Evolutionary conservation across 2,329 filamentous ascomycete species (phyloP).

Genomic region (Phyllosticta paracitricarpa): DNA sequence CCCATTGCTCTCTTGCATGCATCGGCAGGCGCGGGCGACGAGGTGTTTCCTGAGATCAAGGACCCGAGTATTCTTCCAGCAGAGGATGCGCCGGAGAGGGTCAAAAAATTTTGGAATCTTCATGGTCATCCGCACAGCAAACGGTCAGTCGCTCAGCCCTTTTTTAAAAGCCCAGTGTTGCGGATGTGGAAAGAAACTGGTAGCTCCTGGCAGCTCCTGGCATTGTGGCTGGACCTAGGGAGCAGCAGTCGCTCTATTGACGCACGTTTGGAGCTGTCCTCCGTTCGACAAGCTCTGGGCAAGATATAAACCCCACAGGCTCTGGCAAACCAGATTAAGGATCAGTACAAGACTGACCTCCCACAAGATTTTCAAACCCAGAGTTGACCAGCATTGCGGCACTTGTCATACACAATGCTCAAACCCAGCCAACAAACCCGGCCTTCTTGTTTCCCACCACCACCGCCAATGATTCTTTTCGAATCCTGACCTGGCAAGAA

Average conservation of each 20-base stretch:
- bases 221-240: too few relatives aligned
- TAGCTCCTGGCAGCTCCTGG: too few relatives aligned
- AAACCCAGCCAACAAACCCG: slow-evolving; percentile 15
- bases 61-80: slow-evolving; percentile 19
- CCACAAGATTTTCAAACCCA: slow-evolving; percentile 19
- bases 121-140: slow-evolving; percentile 21
- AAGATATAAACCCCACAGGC: too few relatives aligned
- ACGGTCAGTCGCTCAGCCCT: background rate
- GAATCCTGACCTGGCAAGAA: slow-evolving; percentile 18
- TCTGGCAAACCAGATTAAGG: background rate
- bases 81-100: slow-evolving; percentile 15
- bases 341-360: slow-evolving; percentile 1
- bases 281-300: too few relatives aligned
- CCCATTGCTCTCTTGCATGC: slow-evolving; percentile 1
- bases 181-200: too few relatives aligned
- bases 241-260: too few relatives aligned
- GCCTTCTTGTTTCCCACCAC: slow-evolving; percentile 20
- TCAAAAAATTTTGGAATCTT: slow-evolving; percentile 21
- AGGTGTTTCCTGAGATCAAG: background rate
- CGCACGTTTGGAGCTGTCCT: too few relatives aligned
- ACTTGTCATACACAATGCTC: slow-evolving; percentile 19
- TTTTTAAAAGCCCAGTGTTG: too few relatives aligned
- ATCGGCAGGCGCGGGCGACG: background rate
- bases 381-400: slow-evolving; percentile 20
- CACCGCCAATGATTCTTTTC: slow-evolving; percentile 9